Base-by-base conservation (phyloP, 1,139 yeast genomes). In the Schizosaccharomyces versatilis region DNA sequence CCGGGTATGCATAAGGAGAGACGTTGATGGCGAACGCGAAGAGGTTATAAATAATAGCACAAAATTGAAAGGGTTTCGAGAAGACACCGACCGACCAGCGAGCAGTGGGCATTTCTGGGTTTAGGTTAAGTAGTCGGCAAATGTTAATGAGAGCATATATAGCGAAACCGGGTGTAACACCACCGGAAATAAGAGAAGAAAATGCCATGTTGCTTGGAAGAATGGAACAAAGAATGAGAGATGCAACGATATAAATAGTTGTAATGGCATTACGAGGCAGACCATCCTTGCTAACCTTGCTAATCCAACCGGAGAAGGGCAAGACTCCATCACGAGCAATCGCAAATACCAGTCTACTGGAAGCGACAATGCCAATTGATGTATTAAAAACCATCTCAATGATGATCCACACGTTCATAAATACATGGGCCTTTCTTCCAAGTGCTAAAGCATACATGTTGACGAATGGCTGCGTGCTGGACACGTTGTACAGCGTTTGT, bases 1-100 rank as follows among this genome's bases (percentile, higher is more conserved):
- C 85, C 1, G 88, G 88, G 73, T 77, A 73, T 53, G 69, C 69
- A 48, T 78, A 71, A 53, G 90, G 90, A 69, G 81, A 79, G 41
- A 81, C 76, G 67, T 77, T 79, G 65, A 81, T 75, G 5, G 79
- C 78, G 55, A 77, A 64, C 14, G 81, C 77, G 63, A 80, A 80
- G 1, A 68, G 60, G 10, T 81, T 73, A 85, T 84, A 80, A 10
- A 66, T 62, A 41, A 80, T 66, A 17, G 80, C 71, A 41, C 79
- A 65, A 24, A 62, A 38, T 53, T 54, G 59, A 51, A 63, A 58
- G n/a, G 64, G 64, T 39, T 57, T 51, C 36, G 64, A 61, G 38
- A 61, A 58, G 7, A n/a, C 47, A 1, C 65, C 65, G 36, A 63
- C 58, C 17, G 60, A 58, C 57, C 60, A 62, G 52, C 55, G 53